phyloP scores from a whole-genome alignment of 768 basidiomycete genomes.

The Antrodiella citrinella region DNA sequence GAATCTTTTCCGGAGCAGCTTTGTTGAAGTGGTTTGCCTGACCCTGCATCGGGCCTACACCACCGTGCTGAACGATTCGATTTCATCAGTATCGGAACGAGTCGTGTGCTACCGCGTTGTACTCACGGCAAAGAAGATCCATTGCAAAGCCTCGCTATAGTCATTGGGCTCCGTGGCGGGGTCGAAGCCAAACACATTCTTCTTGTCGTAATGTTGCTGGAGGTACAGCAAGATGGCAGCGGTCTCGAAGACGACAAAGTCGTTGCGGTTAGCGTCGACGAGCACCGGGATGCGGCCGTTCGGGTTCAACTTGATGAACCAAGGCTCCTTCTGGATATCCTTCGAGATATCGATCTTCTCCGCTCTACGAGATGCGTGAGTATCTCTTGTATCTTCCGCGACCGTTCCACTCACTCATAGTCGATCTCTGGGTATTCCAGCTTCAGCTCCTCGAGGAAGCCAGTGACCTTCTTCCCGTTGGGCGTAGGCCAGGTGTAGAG shows the following conservation, averaged over 20 bases:
- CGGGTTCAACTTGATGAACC: constrained; percentile 28
- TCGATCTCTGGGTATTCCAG: constrained; percentile 29
- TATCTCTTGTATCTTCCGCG: constrained; percentile 60
- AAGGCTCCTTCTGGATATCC: constrained; percentile 22
- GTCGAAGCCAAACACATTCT: constrained; percentile 55
- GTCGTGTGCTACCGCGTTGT: background rate
- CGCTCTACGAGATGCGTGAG: constrained; percentile 22
- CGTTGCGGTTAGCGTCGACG: constrained; percentile 47
- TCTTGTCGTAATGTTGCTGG: constrained; percentile 70
- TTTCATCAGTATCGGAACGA: background rate
- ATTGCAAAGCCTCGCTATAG: constrained; percentile 69
- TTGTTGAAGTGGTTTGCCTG: constrained; percentile 31
- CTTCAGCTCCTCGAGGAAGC: constrained; percentile 56
- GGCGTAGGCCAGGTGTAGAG: constrained; percentile 37
- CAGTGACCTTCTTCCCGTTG: constrained; percentile 45
- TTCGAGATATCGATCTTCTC: constrained; percentile 12
- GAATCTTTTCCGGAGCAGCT: constrained; percentile 9
- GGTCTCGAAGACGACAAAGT: constrained; percentile 68
- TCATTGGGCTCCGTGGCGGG: constrained; percentile 41
- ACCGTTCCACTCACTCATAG: constrained; percentile 55
- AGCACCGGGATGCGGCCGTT: constrained; percentile 37
- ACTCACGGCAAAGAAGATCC: constrained; percentile 78
- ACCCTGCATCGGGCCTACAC: constrained; percentile 85
- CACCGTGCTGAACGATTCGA: constrained; percentile 53
- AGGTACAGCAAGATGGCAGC: constrained; percentile 83